phyloP scores from a whole-genome alignment of 345 rosid genomes.

The Camelina neglecta region DNA sequence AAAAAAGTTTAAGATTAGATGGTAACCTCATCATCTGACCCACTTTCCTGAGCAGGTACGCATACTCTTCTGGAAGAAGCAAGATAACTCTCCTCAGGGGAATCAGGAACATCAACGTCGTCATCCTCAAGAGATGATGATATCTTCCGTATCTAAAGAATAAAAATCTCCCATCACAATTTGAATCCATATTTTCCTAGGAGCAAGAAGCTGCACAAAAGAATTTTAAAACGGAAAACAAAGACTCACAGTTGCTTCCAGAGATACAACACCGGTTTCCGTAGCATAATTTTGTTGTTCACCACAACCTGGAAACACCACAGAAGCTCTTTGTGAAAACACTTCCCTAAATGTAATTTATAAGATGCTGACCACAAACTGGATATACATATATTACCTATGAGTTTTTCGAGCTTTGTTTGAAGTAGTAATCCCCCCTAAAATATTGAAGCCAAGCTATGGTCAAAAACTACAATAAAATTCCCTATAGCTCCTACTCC shows the following conservation, averaged over 20 bases:
- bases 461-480: conserved; percentile 19
- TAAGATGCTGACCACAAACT: not conserved
- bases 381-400: conserved; percentile 51
- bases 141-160: conserved; percentile 40
- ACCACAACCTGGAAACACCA: conserved; percentile 46
- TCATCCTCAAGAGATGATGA: conserved; percentile 52
- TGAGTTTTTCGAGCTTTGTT: conserved; percentile 66
- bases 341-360: not conserved
- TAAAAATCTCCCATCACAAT: conserved; percentile 32
- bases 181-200: not conserved
- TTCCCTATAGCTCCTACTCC: conserved; percentile 12
- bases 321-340: conserved; percentile 1
- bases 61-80: conserved; percentile 34
- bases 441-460: conserved; percentile 21
- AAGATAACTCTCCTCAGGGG: conserved; percentile 47
- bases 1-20: not conserved
- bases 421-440: conserved; percentile 71
- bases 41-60: conserved; percentile 44
- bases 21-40: conserved; percentile 46
- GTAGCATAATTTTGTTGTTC: conserved; percentile 30
- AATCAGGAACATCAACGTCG: conserved; percentile 61
- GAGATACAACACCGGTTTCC: conserved; percentile 25
- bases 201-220: conserved; percentile 13
- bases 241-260: conserved; percentile 49
- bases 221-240: not conserved